Evolutionary conservation across 2,329 filamentous ascomycete genomes (phyloP).

Genomic region (Chaetomium globosum): DNA sequence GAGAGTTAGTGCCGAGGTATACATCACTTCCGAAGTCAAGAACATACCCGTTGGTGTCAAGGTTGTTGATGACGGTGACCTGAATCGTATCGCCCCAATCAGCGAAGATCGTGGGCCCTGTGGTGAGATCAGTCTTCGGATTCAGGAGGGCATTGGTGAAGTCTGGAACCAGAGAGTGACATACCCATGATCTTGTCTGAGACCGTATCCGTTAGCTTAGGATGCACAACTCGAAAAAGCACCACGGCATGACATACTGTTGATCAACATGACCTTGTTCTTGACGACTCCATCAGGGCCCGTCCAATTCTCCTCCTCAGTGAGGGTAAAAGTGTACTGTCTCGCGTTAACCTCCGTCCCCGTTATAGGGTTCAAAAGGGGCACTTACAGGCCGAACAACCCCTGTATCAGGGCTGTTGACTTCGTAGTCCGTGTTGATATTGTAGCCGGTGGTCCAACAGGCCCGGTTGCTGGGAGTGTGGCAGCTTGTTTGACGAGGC

Average conservation of each 20-base stretch:
- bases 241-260: slow-evolving; percentile 45
- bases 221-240: neutral
- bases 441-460: slow-evolving; percentile 39
- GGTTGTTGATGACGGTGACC: slow-evolving; percentile 67
- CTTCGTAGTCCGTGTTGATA: slow-evolving; percentile 41
- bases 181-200: slow-evolving; percentile 30
- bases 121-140: neutral
- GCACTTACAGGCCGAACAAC: slow-evolving; percentile 31
- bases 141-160: neutral
- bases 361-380: too few relatives aligned
- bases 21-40: slow-evolving; percentile 27
- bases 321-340: slow-evolving; percentile 39
- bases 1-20: slow-evolving; percentile 31
- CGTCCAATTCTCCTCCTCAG: slow-evolving; percentile 38
- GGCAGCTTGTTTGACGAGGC: slow-evolving; percentile 30
- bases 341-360: neutral
- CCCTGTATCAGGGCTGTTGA: slow-evolving; percentile 35
- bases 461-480: slow-evolving; percentile 38
- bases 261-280: slow-evolving; percentile 51
- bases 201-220: slow-evolving; percentile 30
- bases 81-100: slow-evolving; percentile 57
- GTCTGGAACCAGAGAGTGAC: neutral
- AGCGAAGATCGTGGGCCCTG: slow-evolving; percentile 57
- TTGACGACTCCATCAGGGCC: slow-evolving; percentile 40
- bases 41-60: slow-evolving; percentile 49